Evolutionary conservation across 2,329 filamentous ascomycete species (phyloP), one percentile per base, ranked within the genome.

Genomic region (Emergomyces orientalis): DNA sequence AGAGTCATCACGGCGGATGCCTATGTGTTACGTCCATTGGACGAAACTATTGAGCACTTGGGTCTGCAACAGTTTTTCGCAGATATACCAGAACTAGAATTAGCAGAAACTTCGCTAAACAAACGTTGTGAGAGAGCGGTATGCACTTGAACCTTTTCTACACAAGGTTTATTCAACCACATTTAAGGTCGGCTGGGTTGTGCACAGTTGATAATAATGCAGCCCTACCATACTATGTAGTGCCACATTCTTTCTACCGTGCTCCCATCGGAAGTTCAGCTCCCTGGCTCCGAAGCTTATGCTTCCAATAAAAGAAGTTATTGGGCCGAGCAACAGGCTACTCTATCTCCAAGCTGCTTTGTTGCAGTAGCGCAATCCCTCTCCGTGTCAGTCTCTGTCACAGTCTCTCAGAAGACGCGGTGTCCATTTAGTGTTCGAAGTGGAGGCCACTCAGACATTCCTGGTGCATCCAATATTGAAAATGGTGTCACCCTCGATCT

Each of bases 401-500:
- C 57, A 3, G 19, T 59, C 1, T 59, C 39, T 47, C 57, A 22
- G 37, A 43, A 27, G 37, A 59, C 39, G n/a, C 37, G 30, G 22
- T 59, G 57, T 32, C 57, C 57, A 14, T 59, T 59, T 59, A 47
- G 37, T 47, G 75, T 79, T 7, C 76, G 75, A 56, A 73, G 76
- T 59, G 77, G 77, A n/a, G 77, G 78, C 1, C 77, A 79, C 64
- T 69, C 72, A 17, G 65, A 70, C 0, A 70, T 73, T 45, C 67
- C 72, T 1, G 75, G 76, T 39, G 71, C 72, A 19, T 76, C 76
- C 4, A 78, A 74, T 62, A 74, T 77, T 9, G 65, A 72, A 1
- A 68, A 68, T 32, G 77, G 78, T 14, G 72, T 80, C n/a, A 77
- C 76, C 3, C 70, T 79, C 57, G 74, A 73, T 60, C 69, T 79